Evolutionary conservation across 257 asterid species (phyloP), one percentile per base, ranked within the genome.

Genomic region (Solanum pennellii): DNA sequence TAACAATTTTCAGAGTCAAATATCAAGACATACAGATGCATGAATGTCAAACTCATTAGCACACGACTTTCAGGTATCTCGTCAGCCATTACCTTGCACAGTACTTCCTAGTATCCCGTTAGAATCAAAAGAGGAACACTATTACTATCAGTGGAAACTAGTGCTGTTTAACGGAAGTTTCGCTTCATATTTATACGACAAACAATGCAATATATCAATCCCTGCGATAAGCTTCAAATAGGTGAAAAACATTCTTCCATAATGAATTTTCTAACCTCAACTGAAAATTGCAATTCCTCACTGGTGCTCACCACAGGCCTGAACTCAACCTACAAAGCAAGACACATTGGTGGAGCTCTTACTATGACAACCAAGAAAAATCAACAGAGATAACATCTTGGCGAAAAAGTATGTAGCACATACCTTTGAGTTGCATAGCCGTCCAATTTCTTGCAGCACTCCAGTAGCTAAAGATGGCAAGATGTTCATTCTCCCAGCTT

Each of bases 391-490:
- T 35, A 35, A 35, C 39, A 35, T 35, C 39, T 35, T 35, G 85
- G 39, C 39, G 6, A 35, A 35, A 35, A 35, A 35, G 39, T 35
- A 35, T 35, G 39, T 35, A 35, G 39, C 74, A 16, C 52, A 37
- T 89, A 97, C 99, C 98, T 93, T 97, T 69, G 98, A 95, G 89
- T 93, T 92, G 92, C 98, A 96, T 92, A 94, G 94, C 86, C 93
- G 92, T 72, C 97, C 99, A 89, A 97, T 97, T 89, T 97, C 99
- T 80, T 93, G 99, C 89, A 97, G 97, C 88, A 92, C 99, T 6
- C 92, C 86, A 85, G 94, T 91, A 31, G 94, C 89, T 88, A 95
- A 86, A 62, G 97, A 90, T 45, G 97, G 94, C 88, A 91, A 88
- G 88, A 86, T 69, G 83, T 90, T 91, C 89, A 68, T 86, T 76